phyloP scores from a whole-genome alignment of 306 rosid species.

The Gynostemma pentaphyllum region DNA sequence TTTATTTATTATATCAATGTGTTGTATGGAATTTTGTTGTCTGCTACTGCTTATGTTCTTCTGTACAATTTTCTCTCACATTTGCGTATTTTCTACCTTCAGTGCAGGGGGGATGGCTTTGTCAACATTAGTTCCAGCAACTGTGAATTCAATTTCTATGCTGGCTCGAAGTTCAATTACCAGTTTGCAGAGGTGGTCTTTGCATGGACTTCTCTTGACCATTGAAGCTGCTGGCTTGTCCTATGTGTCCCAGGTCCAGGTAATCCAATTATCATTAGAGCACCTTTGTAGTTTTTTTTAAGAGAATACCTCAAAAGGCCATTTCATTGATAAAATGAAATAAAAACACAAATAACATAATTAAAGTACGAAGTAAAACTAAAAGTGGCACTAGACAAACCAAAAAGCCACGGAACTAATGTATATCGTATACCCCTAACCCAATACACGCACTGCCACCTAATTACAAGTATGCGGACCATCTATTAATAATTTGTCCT shows the following conservation, averaged over 20 bases:
- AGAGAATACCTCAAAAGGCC: too few species aligned
- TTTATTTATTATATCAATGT: background rate
- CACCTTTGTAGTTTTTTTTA: slow-evolving; percentile 13
- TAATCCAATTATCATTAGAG: slow-evolving; percentile 19
- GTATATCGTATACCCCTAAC: too few species aligned
- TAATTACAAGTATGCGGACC: too few species aligned
- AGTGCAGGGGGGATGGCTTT: slow-evolving; percentile 99
- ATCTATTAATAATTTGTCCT: too few species aligned
- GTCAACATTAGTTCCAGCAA: slow-evolving; percentile 87
- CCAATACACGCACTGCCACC: too few species aligned
- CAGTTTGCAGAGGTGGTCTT: slow-evolving; percentile 84
- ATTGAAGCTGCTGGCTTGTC: slow-evolving; percentile 98
- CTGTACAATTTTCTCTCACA: background rate
- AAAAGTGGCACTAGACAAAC: too few species aligned
- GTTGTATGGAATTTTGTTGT: background rate
- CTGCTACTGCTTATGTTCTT: background rate
- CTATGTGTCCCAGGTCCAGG: slow-evolving; percentile 96
- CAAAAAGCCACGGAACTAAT: too few species aligned
- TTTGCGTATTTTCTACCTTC: slow-evolving; percentile 28
- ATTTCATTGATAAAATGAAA: too few species aligned
- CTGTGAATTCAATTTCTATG: slow-evolving; percentile 76
- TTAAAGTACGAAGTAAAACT: too few species aligned
- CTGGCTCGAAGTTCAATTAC: slow-evolving; percentile 73
- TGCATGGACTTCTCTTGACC: slow-evolving; percentile 95
- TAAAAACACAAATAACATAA: too few species aligned